Evolutionary conservation across 306 rosid species (phyloP), one percentile per base, ranked within the genome.

Genomic region (Prosopis cineraria): DNA sequence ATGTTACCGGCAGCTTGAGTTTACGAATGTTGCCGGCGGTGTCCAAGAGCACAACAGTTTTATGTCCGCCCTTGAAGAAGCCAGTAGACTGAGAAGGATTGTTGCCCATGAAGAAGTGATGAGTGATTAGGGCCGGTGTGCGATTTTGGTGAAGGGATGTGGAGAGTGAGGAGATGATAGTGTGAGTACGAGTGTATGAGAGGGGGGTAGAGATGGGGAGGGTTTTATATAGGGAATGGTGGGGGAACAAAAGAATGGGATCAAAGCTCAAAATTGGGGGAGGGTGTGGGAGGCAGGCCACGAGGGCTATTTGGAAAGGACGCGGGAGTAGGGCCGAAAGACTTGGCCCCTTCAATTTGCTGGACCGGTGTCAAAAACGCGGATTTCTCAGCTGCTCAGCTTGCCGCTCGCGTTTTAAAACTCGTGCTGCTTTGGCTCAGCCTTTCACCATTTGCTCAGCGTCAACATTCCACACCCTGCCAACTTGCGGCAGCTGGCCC

Each of bases 11-110:
- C 1, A 86, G 66, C 62, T 77, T 75, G 25, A 89, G 45, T 53
- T 73, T 70, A 19, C 84, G 84, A 31, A 73, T 39, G 72, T 65
- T 86, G 10, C 96, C 91, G 2, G 50, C 11, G 3, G 73, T 73
- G 77, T 89, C 89, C 11, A 91, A 58, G 5, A 91, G 53, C 45
- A 48, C 69, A 0, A 90, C 91, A 1, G 87, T 71, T 47, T 71
- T 58, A 5, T 58, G 55, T 1, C 16, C n/a, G 30, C 41, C 33
- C 20, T 50, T 68, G 19, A 31, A 33, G 52, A 36, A 10, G 20
- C 22, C 44, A 5, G 13, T 24, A 50, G 20, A 63, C 8, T 53
- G 62, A 41, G 84, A 82, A 66, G 33, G 0, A 0, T 4, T 34
- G 71, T 75, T 84, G 12, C 87, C 87, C 87, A 84, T 84, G 5